phyloP scores from a whole-genome alignment of 495 filamentous ascomycete species.

The Cercophora newfieldiana region DNA sequence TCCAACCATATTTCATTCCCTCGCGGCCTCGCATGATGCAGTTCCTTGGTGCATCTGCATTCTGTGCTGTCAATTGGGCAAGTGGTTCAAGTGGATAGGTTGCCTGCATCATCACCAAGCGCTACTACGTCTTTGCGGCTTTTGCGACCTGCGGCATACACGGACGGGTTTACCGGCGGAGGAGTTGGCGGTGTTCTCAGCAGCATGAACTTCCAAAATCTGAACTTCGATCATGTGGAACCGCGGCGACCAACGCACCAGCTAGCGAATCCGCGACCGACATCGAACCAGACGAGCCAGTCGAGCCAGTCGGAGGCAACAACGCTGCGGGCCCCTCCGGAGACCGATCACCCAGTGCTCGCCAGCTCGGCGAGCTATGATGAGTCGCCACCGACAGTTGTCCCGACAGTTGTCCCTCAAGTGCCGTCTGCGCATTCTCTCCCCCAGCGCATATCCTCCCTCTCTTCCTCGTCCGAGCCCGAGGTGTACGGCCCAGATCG shows the following conservation, averaged over 20 bases:
- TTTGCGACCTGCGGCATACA: background rate
- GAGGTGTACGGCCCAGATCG: conserved; percentile 40
- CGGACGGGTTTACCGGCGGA: background rate
- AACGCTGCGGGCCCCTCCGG: conserved; percentile 1
- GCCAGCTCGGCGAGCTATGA: conserved; percentile 9
- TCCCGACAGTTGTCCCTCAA: conserved; percentile 34
- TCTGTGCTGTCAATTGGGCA: conserved; percentile 26
- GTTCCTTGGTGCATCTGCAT: conserved; percentile 27
- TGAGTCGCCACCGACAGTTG: conserved; percentile 25
- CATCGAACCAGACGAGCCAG: conserved; percentile 16
- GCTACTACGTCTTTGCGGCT: conserved; percentile 1
- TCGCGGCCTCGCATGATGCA: conserved; percentile 24
- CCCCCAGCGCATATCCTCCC: conserved; percentile 3
- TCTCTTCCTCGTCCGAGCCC: conserved; percentile 33
- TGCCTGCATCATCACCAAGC: conserved; percentile 7
- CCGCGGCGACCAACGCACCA: conserved; percentile 29
- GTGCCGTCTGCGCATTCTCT: conserved; percentile 35
- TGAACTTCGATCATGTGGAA: conserved; percentile 33
- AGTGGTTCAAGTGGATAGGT: conserved; percentile 18
- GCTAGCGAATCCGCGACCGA: conserved; percentile 19
- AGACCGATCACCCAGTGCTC: background rate
- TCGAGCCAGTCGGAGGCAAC: conserved; percentile 13
- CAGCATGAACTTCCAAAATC: conserved; percentile 30
- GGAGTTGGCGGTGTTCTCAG: background rate
- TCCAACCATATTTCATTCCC: conserved; percentile 30